Evolutionary conservation across 2,329 filamentous ascomycete genomes (phyloP).

Genomic region (Balansia obtecta): DNA sequence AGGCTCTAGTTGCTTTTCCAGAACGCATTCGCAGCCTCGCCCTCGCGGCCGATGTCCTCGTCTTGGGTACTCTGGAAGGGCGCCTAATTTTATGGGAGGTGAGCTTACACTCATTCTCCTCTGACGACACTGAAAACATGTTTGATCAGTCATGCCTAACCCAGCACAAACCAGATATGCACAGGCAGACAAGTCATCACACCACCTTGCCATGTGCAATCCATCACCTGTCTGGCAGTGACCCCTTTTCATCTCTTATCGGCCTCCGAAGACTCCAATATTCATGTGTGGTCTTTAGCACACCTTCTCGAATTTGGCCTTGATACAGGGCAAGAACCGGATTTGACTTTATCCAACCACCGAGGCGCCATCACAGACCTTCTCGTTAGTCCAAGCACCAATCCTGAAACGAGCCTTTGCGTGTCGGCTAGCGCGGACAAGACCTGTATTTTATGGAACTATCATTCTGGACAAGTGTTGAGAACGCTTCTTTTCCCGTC

Average conservation of each 20-base stretch:
- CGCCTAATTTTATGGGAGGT: constrained; percentile 91
- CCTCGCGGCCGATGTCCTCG: constrained; percentile 58
- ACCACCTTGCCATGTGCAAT: constrained; percentile 65
- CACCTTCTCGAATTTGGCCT: constrained; percentile 52
- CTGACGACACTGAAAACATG: background rate
- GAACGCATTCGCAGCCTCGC: constrained; percentile 73
- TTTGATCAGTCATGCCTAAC: constrained; percentile 3
- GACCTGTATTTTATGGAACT: constrained; percentile 89
- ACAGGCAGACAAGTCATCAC: constrained; percentile 69
- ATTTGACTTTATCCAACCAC: constrained; percentile 67
- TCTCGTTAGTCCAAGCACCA: constrained; percentile 51
- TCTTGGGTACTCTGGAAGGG: constrained; percentile 74
- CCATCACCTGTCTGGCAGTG: constrained; percentile 62
- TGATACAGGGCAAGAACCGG: constrained; percentile 50
- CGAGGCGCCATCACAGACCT: constrained; percentile 59
- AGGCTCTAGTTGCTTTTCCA: constrained; percentile 76
- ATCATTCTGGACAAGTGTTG: constrained; percentile 61
- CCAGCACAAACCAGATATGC: constrained; percentile 38
- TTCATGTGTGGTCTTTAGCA: constrained; percentile 83
- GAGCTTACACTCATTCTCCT: constrained; percentile 14
- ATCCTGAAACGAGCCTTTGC: constrained; percentile 62
- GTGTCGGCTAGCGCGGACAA: constrained; percentile 77
- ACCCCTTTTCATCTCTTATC: constrained; percentile 64
- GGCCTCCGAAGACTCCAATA: constrained; percentile 73
- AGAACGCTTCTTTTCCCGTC: constrained; percentile 71